These are phyloP conservation scores for Annulohypoxylon stygium DNA, from an alignment of 495 filamentous ascomycete genomes.

Conservation along the genomic window DNA sequence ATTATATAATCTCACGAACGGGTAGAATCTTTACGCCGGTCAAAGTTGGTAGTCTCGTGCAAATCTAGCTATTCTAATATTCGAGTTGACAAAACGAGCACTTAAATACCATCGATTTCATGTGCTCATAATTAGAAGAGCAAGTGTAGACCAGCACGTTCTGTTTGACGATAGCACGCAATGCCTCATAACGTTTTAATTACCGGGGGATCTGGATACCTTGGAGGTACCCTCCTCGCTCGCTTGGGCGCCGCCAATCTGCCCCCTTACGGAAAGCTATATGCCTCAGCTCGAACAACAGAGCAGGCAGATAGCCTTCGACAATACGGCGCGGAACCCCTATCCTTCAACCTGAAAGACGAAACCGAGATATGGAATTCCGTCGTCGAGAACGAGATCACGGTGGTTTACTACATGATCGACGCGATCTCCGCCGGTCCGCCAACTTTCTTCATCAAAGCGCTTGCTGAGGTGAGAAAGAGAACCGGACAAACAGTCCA, in stretches of 20 bases:
- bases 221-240: conserved; percentile 63
- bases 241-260: conserved; percentile 52
- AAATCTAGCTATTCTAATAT: neutral
- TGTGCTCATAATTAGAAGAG: neutral
- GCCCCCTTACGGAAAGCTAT: conserved; percentile 57
- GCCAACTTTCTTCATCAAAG: conserved; percentile 56
- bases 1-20: neutral
- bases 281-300: conserved; percentile 59
- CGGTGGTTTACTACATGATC: conserved; percentile 60
- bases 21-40: neutral
- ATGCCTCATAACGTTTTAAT: conserved; percentile 61
- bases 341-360: conserved; percentile 53
- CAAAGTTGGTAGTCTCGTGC: neutral
- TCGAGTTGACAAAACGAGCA: neutral
- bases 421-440: conserved; percentile 42
- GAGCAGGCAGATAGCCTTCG: conserved; percentile 59
- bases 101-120: neutral
- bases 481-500: conserved; percentile 57
- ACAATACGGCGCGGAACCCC: conserved; percentile 59
- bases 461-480: conserved; percentile 57
- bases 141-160: neutral
- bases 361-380: conserved; percentile 44
- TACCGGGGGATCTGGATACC: conserved; percentile 66
- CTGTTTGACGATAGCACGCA: neutral
- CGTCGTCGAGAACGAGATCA: conserved; percentile 60